Evolutionary conservation across 2,329 filamentous ascomycete genomes (phyloP), one percentile per base, ranked within the genome.

Genomic region (Cercospora canescens): DNA sequence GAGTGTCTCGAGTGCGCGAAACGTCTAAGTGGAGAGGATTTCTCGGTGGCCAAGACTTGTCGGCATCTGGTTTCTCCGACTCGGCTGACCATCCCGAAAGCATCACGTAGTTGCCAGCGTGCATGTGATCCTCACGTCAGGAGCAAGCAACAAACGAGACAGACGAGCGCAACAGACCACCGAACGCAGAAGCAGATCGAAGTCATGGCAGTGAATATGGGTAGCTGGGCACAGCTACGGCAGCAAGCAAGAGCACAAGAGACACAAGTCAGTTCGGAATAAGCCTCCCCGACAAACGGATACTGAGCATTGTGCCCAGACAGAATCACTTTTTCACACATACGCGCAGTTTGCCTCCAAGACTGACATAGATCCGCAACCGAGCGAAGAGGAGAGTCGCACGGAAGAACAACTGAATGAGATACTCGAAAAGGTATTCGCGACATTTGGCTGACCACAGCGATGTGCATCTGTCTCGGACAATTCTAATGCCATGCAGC

Each of bases 261-360:
- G 80, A 92, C 90, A 67, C 94, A 98, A 86, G 94, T 96, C 84
- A 70, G 78, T 52, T 18, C 5, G 21, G 35, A 8, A 11, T 26
- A 24, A 48, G 30, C 9, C 55, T 37, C 64, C 67, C 62, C 78
- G 30, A 71, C 64, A n/a, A 16, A 55, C 62, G 37, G 30, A 14
- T 26, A 32, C 73, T 56, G 4, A 56, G 28, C 34, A 11, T 6
- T 4, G 2, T n/a, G 28, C 28, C 52, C 16, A 97, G 93, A 96
- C 94, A 55, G 93, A 97, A 80, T 88, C 87, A 67, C 82, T 91
- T 65, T 92, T 94, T 78, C 91, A 93, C 75, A 89, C 84, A 67
- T 99, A 97, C 78, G 95, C 95, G 16, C 94, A 98, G 79, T 97
- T 93, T 83, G 90, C 93, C 18, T 88, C 91, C 18, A 88, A 91